Conservation (phyloP, 768 basidiomycete genomes). For the Mycena haematopus region DNA sequence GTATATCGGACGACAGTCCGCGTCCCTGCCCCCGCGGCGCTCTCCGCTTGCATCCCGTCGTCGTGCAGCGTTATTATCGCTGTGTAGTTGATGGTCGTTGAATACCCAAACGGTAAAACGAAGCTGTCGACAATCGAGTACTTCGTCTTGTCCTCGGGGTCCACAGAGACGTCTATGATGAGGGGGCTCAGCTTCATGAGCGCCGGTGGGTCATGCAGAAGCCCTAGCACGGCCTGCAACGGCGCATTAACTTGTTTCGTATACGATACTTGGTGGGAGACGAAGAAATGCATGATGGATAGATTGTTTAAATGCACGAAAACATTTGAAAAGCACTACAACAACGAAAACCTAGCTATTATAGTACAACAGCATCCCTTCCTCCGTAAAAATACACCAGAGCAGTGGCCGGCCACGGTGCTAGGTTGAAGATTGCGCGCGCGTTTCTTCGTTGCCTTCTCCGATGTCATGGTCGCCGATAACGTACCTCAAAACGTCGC, state of each 20-base stretch:
- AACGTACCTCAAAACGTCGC: constrained; percentile 86
- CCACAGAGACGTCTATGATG: constrained; percentile 34
- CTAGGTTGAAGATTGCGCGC: constrained; percentile 14
- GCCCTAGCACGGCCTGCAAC: constrained; percentile 30
- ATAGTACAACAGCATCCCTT: constrained; percentile 2
- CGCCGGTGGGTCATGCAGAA: constrained; percentile 42
- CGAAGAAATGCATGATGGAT: constrained; percentile 39
- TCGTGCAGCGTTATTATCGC: constrained; percentile 30
- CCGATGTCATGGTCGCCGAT: constrained; percentile 69
- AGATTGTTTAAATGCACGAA: not conserved
- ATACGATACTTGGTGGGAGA: constrained; percentile 34
- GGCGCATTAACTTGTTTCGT: constrained; percentile 36
- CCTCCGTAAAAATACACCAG: constrained; percentile 26
- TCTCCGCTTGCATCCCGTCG: constrained; percentile 36
- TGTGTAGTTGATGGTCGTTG: constrained; percentile 37
- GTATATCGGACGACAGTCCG: constrained; percentile 30
- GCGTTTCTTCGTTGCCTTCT: constrained; percentile 45
- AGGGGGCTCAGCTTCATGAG: constrained; percentile 41
- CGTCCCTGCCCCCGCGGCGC: constrained; percentile 37
- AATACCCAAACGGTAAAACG: constrained; percentile 34
- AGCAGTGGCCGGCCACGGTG: constrained; percentile 4
- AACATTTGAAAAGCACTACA: constrained; percentile 22
- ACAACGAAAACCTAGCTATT: constrained; percentile 2
- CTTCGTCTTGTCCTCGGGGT: constrained; percentile 34
- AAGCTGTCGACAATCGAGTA: constrained; percentile 42